phyloP scores from a whole-genome alignment of 2,329 filamentous ascomycete genomes.

The Orbilia oligospora region DNA sequence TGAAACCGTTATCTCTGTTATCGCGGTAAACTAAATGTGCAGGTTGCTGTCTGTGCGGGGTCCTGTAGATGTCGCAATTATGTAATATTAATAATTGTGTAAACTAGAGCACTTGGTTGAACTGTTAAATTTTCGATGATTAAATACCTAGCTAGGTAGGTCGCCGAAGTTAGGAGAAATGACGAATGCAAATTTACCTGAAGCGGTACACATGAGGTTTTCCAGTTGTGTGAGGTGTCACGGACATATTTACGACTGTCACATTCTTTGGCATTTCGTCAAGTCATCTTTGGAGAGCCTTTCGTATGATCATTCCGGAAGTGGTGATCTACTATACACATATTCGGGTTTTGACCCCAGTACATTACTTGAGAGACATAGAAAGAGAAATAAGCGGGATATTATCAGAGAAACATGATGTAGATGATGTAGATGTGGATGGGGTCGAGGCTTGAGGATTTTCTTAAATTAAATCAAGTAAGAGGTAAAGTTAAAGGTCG shows the following conservation, averaged over 20 bases:
- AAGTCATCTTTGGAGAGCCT: slow-evolving; percentile 14
- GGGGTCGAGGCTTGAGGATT: not conserved
- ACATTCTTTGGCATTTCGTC: not conserved
- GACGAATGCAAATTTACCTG: not conserved
- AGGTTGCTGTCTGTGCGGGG: no score
- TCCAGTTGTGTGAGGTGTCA: not conserved
- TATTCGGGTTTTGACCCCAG: not conserved
- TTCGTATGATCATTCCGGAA: slow-evolving; percentile 17
- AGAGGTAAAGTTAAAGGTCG: slow-evolving; percentile 17
- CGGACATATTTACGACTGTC: not conserved
- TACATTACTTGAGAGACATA: slow-evolving; percentile 18
- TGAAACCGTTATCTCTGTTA: no score
- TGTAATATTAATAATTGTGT: not conserved
- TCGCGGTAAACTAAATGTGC: no score
- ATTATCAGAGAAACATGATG: slow-evolving; percentile 17
- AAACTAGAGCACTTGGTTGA: not conserved
- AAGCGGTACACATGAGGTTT: not conserved
- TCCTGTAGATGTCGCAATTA: not conserved
- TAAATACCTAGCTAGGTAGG: no score
- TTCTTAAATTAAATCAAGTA: slow-evolving; percentile 31
- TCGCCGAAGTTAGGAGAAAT: not conserved
- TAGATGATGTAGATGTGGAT: not conserved
- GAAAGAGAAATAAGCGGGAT: slow-evolving; percentile 3
- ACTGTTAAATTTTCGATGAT: no score
- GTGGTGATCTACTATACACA: slow-evolving; percentile 22